Evolutionary conservation across 805 yeast species (phyloP).

Genomic region (Maudiozyma turicensis): DNA sequence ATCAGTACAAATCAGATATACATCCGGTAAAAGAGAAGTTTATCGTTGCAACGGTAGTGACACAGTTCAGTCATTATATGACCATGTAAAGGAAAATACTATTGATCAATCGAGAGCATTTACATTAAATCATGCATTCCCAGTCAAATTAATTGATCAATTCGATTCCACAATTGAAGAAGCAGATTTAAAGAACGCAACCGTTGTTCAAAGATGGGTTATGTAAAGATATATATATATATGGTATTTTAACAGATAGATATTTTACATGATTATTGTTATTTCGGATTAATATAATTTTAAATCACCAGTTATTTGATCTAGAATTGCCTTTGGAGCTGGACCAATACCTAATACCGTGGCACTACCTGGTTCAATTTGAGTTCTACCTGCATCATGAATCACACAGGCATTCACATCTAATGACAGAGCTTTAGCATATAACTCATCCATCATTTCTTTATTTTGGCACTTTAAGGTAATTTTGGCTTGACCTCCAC

Average conservation of each 20-base stretch:
- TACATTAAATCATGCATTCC: slow-evolving; percentile 70
- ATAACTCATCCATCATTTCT: slow-evolving; percentile 63
- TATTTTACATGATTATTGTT: neutral
- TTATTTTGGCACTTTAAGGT: slow-evolving; percentile 64
- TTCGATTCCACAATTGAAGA: slow-evolving; percentile 49
- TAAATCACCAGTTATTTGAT: slow-evolving; percentile 70
- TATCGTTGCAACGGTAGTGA: slow-evolving; percentile 57
- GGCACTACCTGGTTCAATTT: slow-evolving; percentile 90
- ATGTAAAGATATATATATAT: neutral
- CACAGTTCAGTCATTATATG: slow-evolving; percentile 56
- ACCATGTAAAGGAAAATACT: slow-evolving; percentile 49
- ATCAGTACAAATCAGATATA: slow-evolving; percentile 71
- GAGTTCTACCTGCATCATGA: slow-evolving; percentile 96
- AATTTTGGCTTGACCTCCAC: slow-evolving; percentile 87
- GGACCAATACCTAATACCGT: slow-evolving; percentile 98
- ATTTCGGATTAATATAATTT: slow-evolving; percentile 26
- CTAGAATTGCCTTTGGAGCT: slow-evolving; percentile 74
- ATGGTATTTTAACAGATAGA: slow-evolving; percentile 1
- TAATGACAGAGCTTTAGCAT: slow-evolving; percentile 69
- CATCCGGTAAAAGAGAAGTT: slow-evolving; percentile 64
- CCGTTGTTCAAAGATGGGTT: slow-evolving; percentile 82
- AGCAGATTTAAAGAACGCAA: slow-evolving; percentile 73
- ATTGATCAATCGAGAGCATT: slow-evolving; percentile 39
- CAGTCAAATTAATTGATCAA: slow-evolving; percentile 62
- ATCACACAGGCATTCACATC: slow-evolving; percentile 74